These are phyloP conservation scores for Malus sylvestris DNA, from an alignment of 306 rosid genomes.

Conservation along the genomic window DNA sequence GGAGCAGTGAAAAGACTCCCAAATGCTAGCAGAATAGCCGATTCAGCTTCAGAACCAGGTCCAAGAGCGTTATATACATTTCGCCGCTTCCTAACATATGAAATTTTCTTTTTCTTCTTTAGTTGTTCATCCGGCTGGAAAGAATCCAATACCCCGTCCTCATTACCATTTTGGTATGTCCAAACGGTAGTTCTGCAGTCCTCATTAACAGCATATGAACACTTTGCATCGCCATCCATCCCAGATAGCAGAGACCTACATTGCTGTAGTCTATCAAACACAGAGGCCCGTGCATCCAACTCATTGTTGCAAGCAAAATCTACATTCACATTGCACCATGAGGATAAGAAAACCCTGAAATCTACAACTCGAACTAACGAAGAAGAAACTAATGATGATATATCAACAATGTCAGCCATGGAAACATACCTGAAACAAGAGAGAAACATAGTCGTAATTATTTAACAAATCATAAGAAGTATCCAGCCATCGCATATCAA, in stretches of 20 bases:
- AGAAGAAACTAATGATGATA: constrained; percentile 58
- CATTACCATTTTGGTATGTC: constrained; percentile 57
- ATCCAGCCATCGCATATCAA: neutral
- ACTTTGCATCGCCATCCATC: constrained; percentile 38
- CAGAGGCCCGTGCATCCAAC: constrained; percentile 20
- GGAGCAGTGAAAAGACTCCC: constrained; percentile 86
- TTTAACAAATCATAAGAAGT: neutral
- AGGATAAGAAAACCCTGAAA: constrained; percentile 63
- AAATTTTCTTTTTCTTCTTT: constrained; percentile 68
- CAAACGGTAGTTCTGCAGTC: constrained; percentile 88
- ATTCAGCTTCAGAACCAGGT: constrained; percentile 58
- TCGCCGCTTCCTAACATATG: constrained; percentile 46
- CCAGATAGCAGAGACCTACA: constrained; percentile 61
- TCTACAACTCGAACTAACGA: constrained; percentile 52
- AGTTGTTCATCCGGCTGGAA: constrained; percentile 76
- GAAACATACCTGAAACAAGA: constrained; percentile 61
- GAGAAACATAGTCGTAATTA: neutral
- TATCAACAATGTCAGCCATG: constrained; percentile 61
- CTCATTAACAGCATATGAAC: constrained; percentile 57
- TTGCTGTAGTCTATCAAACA: constrained; percentile 44
- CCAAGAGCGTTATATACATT: constrained; percentile 68
- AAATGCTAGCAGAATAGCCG: constrained; percentile 67
- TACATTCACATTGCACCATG: constrained; percentile 58
- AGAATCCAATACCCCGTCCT: constrained; percentile 58
- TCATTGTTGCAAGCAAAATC: constrained; percentile 44